Conservation (phyloP, 2,329 filamentous ascomycete genomes). For the Talaromyces amestolkiae region DNA sequence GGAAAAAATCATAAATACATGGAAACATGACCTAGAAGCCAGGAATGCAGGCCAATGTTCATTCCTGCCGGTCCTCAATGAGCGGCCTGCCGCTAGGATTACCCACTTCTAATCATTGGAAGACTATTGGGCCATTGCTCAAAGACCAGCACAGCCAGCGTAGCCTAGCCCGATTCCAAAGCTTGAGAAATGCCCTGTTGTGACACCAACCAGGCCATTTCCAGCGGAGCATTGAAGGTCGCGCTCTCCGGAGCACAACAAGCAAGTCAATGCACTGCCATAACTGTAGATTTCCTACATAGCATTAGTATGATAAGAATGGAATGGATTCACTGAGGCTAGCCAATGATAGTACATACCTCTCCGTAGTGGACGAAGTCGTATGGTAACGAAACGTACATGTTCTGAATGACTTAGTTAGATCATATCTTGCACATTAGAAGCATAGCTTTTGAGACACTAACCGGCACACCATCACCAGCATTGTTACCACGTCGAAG, state of each 20-base stretch:
- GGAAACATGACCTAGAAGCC: not conserved
- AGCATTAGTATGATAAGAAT: not conserved
- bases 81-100: not conserved
- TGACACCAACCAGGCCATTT: not conserved
- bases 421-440: too few species aligned
- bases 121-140: not conserved
- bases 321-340: not conserved
- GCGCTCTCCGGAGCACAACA: not conserved
- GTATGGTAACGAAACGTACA: not conserved
- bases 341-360: not conserved
- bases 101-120: not conserved
- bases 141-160: not conserved
- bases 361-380: not conserved
- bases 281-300: not conserved
- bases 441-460: not conserved
- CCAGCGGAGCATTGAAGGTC: not conserved
- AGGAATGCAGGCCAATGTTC: not conserved
- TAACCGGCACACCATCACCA: not conserved
- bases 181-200: not conserved
- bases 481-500: not conserved
- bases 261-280: not conserved
- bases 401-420: not conserved
- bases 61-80: not conserved
- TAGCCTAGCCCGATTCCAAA: not conserved
- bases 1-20: not conserved